Base-by-base conservation (phyloP, 2,329 filamentous ascomycete genomes). In the Fusarium tanahbumbuense region DNA sequence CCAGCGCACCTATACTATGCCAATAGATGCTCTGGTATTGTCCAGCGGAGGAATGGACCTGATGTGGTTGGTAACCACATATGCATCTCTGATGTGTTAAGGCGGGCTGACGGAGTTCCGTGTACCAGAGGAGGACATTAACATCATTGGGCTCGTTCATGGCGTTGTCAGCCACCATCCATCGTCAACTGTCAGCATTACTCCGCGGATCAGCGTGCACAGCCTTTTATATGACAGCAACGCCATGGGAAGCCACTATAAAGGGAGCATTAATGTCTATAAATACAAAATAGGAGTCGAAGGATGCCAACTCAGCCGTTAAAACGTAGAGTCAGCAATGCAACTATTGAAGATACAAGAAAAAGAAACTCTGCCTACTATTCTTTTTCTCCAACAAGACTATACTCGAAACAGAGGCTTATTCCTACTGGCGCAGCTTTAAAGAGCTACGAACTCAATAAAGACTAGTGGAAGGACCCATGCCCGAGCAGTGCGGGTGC, bases 401-500 rank as follows among this genome's bases (percentile, higher is more conserved):
- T 18, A 32, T 65, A 20, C 44, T 67, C 30, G 44, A 67, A 67
- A 67, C 63, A 61, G 40, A 49, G 48, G 25, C 32, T 32, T 37
- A 54, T 68, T 56, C 56, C 48, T 57, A 69, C 50, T 60, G 61
- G 63, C 60, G 40, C 58, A 64, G 44, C 28, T 28, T 57, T 56
- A 48, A 48, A 59, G 25, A 45, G 22, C 41, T 42, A 37, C 11
- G 28, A 22, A 15, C 63, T 55, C 22, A 48, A 57, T 61, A 25
- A 28, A 42, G 68, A 16, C 56, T 71, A 71, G 68, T 34, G 68
- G 53, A 45, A 58, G 56, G 50, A 41, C 30, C 68, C 64, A 58
- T 69, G 63, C 58, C 46, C 32, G 55, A 64, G 53, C 60, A 65
- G 56, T 60, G 67, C 67, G 57, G 67, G 56, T 70, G 62, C 45